Percentiles rank a stretch among this genome's conserved stretches.
These are phyloP conservation scores for Coemansia sp. DNA, from an alignment of 192 early-diverging fungal genomes.

Conservation along the genomic window DNA sequence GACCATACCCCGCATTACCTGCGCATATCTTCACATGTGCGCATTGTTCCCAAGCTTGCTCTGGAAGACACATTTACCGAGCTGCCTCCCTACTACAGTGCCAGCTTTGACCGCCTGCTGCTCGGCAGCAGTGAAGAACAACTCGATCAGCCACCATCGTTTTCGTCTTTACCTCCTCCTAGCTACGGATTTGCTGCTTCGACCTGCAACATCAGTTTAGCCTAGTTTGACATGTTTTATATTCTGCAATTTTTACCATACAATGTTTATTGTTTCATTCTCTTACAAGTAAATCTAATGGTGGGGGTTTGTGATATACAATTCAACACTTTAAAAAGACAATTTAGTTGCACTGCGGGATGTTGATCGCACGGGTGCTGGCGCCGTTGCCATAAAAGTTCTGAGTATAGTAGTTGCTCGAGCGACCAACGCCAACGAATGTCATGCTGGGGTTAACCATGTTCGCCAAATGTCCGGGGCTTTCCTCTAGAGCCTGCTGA, in stretches of 20 bases:
- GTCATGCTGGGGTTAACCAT: constrained; percentile 46
- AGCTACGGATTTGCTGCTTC: constrained; percentile 15
- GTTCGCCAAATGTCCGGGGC: constrained; percentile 56
- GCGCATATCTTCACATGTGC: constrained; percentile 26
- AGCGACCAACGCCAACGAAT: constrained; percentile 48
- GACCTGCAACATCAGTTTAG: not conserved
- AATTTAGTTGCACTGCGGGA: constrained; percentile 43
- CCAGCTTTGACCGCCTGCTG: constrained; percentile 27
- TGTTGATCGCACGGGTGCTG: constrained; percentile 20
- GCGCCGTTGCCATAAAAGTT: constrained; percentile 34
- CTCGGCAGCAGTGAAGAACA: constrained; percentile 11
- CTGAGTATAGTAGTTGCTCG: constrained; percentile 56
- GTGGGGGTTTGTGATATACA: not conserved
- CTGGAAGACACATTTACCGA: constrained; percentile 18
- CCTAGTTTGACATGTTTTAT: not conserved
- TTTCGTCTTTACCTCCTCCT: constrained; percentile 12
- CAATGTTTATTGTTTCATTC: not conserved
- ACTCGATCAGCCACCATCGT: not conserved
- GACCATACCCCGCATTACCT: constrained; percentile 23
- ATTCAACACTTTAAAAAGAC: not conserved
- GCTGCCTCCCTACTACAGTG: constrained; percentile 30
- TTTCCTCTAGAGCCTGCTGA: constrained; percentile 47
- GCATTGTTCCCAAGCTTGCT: constrained; percentile 20
- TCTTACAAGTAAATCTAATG: not conserved
- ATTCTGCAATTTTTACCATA: not conserved